Conservation (phyloP, 2,329 filamentous ascomycete genomes). For the Lecanoromycetidae sp. region DNA sequence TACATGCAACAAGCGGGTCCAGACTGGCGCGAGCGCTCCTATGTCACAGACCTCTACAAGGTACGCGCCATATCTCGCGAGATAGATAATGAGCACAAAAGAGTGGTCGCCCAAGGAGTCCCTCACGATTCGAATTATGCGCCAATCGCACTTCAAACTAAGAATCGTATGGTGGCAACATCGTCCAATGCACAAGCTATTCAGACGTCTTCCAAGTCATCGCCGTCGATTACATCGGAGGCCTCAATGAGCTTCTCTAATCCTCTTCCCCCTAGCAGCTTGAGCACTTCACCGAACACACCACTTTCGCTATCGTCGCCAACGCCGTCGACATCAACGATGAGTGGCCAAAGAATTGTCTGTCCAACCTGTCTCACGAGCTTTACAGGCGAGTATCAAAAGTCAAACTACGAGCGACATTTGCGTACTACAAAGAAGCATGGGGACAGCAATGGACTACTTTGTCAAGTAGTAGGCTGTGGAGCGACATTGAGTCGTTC, state of each 20-base stretch:
- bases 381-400: not conserved
- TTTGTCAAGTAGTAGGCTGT: not conserved
- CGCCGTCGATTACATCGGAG: not conserved
- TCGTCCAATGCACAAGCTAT: too few relatives aligned
- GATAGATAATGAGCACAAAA: slow-evolving; percentile 1
- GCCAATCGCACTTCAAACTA: too few relatives aligned
- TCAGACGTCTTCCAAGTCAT: not conserved
- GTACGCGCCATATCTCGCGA: slow-evolving; percentile 3
- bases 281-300: not conserved
- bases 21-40: slow-evolving; percentile 9
- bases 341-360: too few relatives aligned
- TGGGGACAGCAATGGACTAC: not conserved
- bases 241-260: not conserved
- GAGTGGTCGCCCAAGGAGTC: not conserved
- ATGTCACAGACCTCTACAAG: not conserved
- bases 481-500: not conserved
- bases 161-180: too few relatives aligned
- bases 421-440: not conserved
- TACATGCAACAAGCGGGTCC: not conserved
- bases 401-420: not conserved
- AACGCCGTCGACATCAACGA: not conserved
- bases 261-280: not conserved
- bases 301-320: not conserved
- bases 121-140: too few relatives aligned
- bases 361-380: not conserved